These are phyloP conservation scores for Psidium friedrichsthalianum DNA, from an alignment of 345 rosid species.

Conservation along the genomic window DNA sequence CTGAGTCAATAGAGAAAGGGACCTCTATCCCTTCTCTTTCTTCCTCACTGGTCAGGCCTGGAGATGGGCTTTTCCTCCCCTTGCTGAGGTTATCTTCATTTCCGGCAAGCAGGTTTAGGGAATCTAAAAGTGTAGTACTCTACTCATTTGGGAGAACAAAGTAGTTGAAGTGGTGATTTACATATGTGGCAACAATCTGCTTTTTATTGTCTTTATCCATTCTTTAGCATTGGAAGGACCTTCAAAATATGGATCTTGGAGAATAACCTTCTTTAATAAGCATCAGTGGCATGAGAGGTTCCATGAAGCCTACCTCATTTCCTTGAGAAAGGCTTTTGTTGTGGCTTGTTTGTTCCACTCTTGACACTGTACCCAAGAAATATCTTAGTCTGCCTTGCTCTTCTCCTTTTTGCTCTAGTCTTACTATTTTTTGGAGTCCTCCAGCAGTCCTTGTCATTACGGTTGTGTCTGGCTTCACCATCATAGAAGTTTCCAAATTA, in stretches of 20 bases:
- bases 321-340: background rate
- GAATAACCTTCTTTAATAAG: background rate
- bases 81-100: background rate
- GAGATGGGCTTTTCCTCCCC: background rate
- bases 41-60: background rate
- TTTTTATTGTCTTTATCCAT: background rate
- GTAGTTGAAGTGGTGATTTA: background rate
- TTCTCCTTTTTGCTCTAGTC: background rate
- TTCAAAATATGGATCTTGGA: background rate
- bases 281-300: background rate
- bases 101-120: background rate
- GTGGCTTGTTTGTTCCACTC: background rate
- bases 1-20: background rate
- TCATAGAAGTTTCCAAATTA: background rate
- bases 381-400: background rate
- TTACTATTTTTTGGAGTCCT: background rate
- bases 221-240: background rate
- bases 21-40: background rate
- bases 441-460: background rate
- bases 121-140: background rate
- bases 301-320: background rate
- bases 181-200: background rate
- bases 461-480: background rate
- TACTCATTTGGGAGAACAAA: background rate
- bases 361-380: background rate